These are phyloP conservation scores for Cyphellophora attinorum DNA, from an alignment of 2,329 filamentous ascomycete genomes.

Conservation along the genomic window DNA sequence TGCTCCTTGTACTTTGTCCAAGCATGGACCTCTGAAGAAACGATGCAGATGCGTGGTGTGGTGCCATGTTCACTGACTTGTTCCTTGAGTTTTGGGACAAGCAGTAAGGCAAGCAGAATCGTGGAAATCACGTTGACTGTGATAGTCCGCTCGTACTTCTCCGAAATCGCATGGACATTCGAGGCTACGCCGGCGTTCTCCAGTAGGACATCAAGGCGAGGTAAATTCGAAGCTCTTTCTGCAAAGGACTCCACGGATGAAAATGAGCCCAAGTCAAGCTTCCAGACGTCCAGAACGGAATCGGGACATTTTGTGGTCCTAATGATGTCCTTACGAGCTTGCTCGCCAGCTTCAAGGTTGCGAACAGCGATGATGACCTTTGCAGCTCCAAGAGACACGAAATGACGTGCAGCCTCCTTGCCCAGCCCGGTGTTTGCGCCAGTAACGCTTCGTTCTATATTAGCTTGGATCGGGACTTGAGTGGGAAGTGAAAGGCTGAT, in stretches of 20 bases:
- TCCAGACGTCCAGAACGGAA: constrained; percentile 30
- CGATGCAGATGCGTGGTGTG: constrained; percentile 26
- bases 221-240: constrained; percentile 21
- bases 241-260: constrained; percentile 30
- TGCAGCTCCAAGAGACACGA: constrained; percentile 28
- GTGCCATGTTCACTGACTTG: constrained; percentile 24
- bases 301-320: constrained; percentile 19
- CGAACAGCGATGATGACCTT: constrained; percentile 38
- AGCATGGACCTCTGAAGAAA: constrained; percentile 35
- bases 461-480: too few species aligned
- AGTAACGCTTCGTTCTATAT: too few species aligned
- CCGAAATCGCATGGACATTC: constrained; percentile 15
- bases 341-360: constrained; percentile 27
- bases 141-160: constrained; percentile 40
- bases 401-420: constrained; percentile 34
- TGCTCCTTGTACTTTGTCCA: constrained; percentile 29
- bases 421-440: constrained; percentile 37
- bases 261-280: constrained; percentile 28
- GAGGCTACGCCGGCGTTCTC: constrained; percentile 35
- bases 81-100: constrained; percentile 43
- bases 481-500: too few species aligned
- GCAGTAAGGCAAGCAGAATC: constrained; percentile 38
- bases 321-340: constrained; percentile 28
- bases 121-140: constrained; percentile 47
- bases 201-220: constrained; percentile 28